Conservation (phyloP, 176 grass and related monocot species). For the Oryza glumipatula region DNA sequence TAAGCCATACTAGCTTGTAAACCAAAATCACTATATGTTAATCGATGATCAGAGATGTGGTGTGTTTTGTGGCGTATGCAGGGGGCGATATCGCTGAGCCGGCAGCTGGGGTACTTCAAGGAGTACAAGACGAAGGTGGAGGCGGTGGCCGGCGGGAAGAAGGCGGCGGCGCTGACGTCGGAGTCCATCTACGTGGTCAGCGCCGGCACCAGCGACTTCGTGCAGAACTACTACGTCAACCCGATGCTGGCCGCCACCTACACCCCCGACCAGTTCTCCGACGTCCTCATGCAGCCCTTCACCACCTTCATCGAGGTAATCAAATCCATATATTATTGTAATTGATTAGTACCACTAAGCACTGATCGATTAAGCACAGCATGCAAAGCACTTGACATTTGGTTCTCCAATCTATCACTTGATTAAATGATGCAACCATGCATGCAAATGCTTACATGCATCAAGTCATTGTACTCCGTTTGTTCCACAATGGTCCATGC, state of each 20-base stretch:
- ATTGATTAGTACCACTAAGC: no score
- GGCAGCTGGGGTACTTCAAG: slow-evolving; percentile 67
- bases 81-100: slow-evolving; percentile 71
- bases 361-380: not conserved
- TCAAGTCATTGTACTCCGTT: not conserved
- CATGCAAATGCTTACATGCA: not conserved
- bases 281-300: slow-evolving; percentile 73
- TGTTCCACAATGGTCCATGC: not conserved
- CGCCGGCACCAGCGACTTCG: slow-evolving; percentile 83
- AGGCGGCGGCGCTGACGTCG: slow-evolving; percentile 57
- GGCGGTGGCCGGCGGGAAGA: slow-evolving; percentile 52
- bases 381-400: not conserved
- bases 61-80: not conserved
- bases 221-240: slow-evolving; percentile 98
- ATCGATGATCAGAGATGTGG: not conserved
- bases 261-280: slow-evolving; percentile 72
- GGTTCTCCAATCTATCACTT: not conserved
- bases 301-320: slow-evolving; percentile 71
- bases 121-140: slow-evolving; percentile 73
- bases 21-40: no score
- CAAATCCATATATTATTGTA: no score
- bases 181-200: slow-evolving; percentile 85
- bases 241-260: slow-evolving; percentile 55
- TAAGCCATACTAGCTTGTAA: no score
- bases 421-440: not conserved